A percentile compares a stretch with the other conserved stretches of the same genome.
These are phyloP conservation scores for Ogataea pilisensis DNA, from an alignment of 805 yeast species.

Conservation along the genomic window DNA sequence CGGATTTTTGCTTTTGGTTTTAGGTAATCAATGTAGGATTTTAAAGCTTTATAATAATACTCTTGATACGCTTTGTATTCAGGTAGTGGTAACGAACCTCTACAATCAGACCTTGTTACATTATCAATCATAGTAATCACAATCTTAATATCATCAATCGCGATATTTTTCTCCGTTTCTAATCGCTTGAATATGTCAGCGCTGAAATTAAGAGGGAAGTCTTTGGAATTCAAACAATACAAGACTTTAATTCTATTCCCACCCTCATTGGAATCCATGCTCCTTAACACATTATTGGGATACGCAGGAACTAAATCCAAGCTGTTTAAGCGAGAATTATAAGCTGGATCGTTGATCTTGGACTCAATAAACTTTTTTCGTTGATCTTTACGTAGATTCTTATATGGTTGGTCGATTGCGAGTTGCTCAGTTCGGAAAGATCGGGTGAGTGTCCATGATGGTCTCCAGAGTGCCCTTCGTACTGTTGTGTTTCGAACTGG, in stretches of 20 bases:
- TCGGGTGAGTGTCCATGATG: too few relatives aligned
- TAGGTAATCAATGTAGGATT: not conserved
- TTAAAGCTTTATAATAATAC: slow-evolving; percentile 2
- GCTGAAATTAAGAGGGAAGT: slow-evolving; percentile 20
- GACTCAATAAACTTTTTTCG: slow-evolving; percentile 1
- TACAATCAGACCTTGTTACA: not conserved
- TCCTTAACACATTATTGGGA: slow-evolving; percentile 6
- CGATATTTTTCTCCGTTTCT: slow-evolving; percentile 1
- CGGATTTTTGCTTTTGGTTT: not conserved
- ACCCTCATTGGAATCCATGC: slow-evolving; percentile 4
- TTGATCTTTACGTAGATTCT: slow-evolving; percentile 1
- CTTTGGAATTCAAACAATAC: slow-evolving; percentile 18
- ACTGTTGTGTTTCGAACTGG: not conserved
- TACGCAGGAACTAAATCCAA: slow-evolving; percentile 9
- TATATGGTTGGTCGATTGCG: not conserved
- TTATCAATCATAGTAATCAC: slow-evolving; percentile 14
- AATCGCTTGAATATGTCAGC: slow-evolving; percentile 4
- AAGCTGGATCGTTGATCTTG: slow-evolving; percentile 2
- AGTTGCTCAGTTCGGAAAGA: not conserved
- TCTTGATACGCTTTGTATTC: not conserved
- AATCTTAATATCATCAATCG: slow-evolving; percentile 7
- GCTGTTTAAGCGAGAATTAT: not conserved
- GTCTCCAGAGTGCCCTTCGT: not conserved
- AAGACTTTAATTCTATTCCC: slow-evolving; percentile 5
- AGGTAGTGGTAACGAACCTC: too few relatives aligned